Conservation (phyloP, 176 grass and related monocot species). For the Luzula sylvatica region DNA sequence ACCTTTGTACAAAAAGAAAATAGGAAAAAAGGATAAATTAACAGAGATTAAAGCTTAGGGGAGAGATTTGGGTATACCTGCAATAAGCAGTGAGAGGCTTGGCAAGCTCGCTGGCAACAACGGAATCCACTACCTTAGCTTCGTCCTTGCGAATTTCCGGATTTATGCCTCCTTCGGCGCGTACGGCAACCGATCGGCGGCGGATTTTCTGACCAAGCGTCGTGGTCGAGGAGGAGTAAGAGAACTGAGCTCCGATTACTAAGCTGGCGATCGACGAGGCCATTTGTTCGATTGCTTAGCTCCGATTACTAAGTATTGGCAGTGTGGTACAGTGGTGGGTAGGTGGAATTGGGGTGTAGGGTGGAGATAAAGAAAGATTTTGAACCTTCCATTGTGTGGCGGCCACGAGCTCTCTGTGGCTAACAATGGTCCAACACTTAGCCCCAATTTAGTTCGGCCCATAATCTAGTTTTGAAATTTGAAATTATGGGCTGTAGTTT, state of each 20-base stretch:
- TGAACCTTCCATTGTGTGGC: conserved; percentile 41
- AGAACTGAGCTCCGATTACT: conserved; percentile 30
- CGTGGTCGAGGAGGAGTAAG: conserved; percentile 4
- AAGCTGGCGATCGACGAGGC: conserved; percentile 24
- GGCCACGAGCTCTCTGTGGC: conserved; percentile 19
- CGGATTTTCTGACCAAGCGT: not conserved
- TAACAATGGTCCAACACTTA: not conserved
- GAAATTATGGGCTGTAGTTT: no score
- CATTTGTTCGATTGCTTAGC: conserved; percentile 21
- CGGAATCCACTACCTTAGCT: conserved; percentile 82
- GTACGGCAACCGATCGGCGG: conserved; percentile 26
- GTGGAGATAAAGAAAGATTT: conserved; percentile 8
- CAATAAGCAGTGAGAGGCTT: conserved; percentile 90
- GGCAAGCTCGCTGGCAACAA: conserved; percentile 52
- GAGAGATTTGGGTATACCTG: conserved; percentile 28
- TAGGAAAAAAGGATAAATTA: not conserved
- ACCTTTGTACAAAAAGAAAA: conserved; percentile 29
- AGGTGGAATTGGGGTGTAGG: conserved; percentile 6
- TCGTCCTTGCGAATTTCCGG: conserved; percentile 75
- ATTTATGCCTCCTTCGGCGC: conserved; percentile 65
- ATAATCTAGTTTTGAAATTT: no score
- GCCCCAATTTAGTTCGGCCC: no score
- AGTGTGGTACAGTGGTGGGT: not conserved
- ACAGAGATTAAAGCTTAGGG: not conserved
- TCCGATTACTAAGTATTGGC: not conserved